Conservation (phyloP, 805 yeast species). For the Kluyveromyces nonfermentans region DNA sequence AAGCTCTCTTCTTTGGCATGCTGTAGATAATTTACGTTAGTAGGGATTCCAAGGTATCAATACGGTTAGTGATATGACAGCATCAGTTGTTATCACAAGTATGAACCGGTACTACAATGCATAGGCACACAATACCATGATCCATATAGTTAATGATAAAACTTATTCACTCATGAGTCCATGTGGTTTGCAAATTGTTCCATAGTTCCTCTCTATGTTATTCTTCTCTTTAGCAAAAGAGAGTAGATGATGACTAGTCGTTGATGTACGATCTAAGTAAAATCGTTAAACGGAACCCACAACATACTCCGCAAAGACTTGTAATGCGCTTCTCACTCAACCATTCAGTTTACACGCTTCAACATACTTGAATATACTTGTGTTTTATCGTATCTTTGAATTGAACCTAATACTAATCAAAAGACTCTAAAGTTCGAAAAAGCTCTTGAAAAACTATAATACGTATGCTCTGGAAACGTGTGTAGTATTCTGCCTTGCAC, state of each 20-base stretch:
- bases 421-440: neutral
- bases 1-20: conserved; percentile 99
- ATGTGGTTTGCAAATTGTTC: too few species aligned
- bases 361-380: conserved; percentile 5
- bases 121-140: too few species aligned
- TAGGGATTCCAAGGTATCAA: neutral
- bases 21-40: conserved; percentile 20
- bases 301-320: neutral
- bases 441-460: neutral
- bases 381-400: neutral
- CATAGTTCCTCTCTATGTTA: too few species aligned
- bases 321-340: neutral
- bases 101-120: too few species aligned
- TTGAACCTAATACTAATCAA: neutral
- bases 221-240: too few species aligned
- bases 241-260: too few species aligned
- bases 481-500: neutral
- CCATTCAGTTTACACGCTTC: neutral
- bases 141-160: too few species aligned
- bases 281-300: neutral
- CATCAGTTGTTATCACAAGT: neutral
- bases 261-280: neutral
- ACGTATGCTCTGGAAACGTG: neutral
- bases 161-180: too few species aligned
- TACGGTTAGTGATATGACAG: neutral